phyloP scores from a whole-genome alignment of 1,284 basidiomycete genomes.

The Microstroma glucosiphilum region DNA sequence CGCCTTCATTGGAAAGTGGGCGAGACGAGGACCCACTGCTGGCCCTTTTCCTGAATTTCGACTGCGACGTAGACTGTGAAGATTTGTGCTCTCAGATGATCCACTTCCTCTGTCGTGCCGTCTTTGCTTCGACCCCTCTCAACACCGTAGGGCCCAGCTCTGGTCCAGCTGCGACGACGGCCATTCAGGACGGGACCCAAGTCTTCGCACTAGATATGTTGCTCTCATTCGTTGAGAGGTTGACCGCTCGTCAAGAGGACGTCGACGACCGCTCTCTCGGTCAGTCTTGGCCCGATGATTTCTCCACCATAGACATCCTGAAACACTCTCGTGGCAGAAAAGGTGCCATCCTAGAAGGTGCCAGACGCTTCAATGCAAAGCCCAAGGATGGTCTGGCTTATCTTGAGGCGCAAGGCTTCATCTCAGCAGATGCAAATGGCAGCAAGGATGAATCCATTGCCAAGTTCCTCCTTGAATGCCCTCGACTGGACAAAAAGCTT shows the following conservation, averaged over 20 bases:
- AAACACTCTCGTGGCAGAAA: conserved; percentile 75
- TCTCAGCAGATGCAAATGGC: conserved; percentile 24
- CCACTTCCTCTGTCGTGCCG: conserved; percentile 65
- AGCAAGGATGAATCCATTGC: conserved; percentile 56
- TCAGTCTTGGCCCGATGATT: conserved; percentile 36
- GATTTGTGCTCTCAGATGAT: conserved; percentile 89
- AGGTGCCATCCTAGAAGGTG: conserved; percentile 75
- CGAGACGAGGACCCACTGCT: conserved; percentile 74
- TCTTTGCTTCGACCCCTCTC: conserved; percentile 57
- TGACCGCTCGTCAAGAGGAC: conserved; percentile 71
- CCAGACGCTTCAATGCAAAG: conserved; percentile 85
- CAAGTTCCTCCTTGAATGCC: conserved; percentile 76
- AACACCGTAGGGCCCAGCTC: conserved; percentile 60
- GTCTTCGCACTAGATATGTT: conserved; percentile 83
- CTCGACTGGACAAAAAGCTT: conserved; percentile 83
- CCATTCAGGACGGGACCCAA: conserved; percentile 70
- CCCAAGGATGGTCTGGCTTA: conserved; percentile 80
- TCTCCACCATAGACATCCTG: conserved; percentile 55
- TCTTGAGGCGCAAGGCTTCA: conserved; percentile 60
- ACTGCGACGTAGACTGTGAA: conserved; percentile 93
- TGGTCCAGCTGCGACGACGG: conserved; percentile 59
- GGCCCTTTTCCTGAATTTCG: conserved; percentile 91
- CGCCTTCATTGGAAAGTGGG: conserved; percentile 15
- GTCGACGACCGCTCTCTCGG: conserved; percentile 51
- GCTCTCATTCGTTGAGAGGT: conserved; percentile 76